Evolutionary conservation across 1,284 basidiomycete species (phyloP), one percentile per base, ranked within the genome.

Genomic region (Pseudomicrostroma phylloplanum): DNA sequence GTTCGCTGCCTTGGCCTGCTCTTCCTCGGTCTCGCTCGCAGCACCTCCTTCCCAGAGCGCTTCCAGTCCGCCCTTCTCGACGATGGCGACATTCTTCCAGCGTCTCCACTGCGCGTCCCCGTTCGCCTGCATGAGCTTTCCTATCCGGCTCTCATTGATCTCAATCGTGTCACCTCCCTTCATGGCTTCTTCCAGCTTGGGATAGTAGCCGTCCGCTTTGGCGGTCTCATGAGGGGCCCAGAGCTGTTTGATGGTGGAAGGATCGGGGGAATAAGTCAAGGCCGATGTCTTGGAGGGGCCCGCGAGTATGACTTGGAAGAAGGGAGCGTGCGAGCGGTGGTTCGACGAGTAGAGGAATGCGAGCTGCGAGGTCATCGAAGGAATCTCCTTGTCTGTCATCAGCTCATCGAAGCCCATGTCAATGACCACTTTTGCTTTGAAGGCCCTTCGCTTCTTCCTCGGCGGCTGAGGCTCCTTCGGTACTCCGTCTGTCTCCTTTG

Each of bases 311-410:
- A 97, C 79, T 6, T 82, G 80, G 11, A 83, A 81, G 77, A 97
- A 91, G 0, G 91, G 89, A 61, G 81, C 83, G 4, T 83, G 76
- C 0, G 90, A 85, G 55, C 84, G 84, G 58, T 90, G 86, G 80
- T 97, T 94, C 54, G 86, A 85, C 68, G 89, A 88, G 80, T 97
- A 96, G 41, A 90, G 87, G 77, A 90, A 96, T 40, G 87, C 87
- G 59, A 97, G 82, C 80, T 98, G 96, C 43, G 89, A 88, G 55
- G 85, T 86, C 76, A 98, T 84, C 19, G 91, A 96, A 65, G 83
- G 86, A 65, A 94, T 84, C 83, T 98, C 96, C 90, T 92, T 92
- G 60, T 92, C 91, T 56, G 82, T 86, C 96, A 98, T 98, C 80
- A 89, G 84, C 55, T 92, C 86, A 79, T 99, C 96, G 77, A 98